phyloP scores from a whole-genome alignment of 441 rosid genomes.

The Corymbia calophylla region DNA sequence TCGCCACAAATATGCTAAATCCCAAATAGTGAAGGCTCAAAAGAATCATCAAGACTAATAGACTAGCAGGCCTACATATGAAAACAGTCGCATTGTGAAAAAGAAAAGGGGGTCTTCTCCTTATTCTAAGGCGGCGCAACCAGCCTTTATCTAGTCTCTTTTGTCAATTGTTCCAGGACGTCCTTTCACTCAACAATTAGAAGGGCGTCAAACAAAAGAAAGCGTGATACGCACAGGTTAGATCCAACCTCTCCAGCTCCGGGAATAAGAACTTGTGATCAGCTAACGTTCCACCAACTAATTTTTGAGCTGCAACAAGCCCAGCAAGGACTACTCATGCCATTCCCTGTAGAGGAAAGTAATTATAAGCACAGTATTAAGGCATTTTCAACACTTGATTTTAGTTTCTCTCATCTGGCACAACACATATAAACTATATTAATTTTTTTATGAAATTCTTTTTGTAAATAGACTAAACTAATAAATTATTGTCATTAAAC shows the following conservation, averaged over 20 bases:
- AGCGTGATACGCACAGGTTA: neutral
- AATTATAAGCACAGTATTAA: neutral
- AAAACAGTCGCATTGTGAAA: too few relatives aligned
- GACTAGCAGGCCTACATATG: too few relatives aligned
- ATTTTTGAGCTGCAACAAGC: conserved; percentile 14
- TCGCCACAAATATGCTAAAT: neutral
- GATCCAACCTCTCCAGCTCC: conserved; percentile 12
- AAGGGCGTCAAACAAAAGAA: neutral
- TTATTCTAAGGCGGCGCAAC: neutral
- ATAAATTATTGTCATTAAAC: too few relatives aligned
- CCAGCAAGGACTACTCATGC: conserved; percentile 19
- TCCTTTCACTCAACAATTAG: neutral
- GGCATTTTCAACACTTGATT: neutral
- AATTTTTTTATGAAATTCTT: too few relatives aligned
- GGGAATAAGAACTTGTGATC: conserved; percentile 14
- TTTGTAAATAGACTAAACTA: too few relatives aligned
- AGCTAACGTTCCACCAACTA: neutral
- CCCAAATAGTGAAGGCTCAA: too few relatives aligned
- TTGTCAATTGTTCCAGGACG: neutral
- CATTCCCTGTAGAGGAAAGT: conserved; percentile 7
- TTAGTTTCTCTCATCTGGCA: too few relatives aligned
- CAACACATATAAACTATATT: too few relatives aligned
- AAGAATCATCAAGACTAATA: too few relatives aligned
- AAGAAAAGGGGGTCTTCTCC: too few relatives aligned
- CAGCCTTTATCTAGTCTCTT: neutral